Base-by-base conservation (phyloP, 2,329 filamentous ascomycete genomes). In the Gaeumannomyces sp. region DNA sequence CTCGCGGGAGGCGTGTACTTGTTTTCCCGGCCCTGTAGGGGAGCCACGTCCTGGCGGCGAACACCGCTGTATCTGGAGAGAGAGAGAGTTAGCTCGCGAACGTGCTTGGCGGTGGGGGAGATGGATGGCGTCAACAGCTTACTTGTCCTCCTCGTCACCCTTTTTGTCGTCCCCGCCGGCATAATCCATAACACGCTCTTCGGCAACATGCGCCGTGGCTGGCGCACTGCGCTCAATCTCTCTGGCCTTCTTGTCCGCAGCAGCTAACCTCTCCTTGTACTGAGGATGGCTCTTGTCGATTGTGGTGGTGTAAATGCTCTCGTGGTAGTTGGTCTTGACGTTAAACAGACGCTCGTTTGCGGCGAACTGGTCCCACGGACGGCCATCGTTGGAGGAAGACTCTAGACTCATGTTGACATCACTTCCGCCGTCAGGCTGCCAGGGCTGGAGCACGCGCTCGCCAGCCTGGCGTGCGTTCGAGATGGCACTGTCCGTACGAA, bases 131-230 rank as follows among this genome's bases (percentile, higher is more conserved):
- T 25, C 10, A 29, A 35, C 6, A 28, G 27, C 85, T 71, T 83
- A 93, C 87, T 95, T 97, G 73, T 96, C 93, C 78, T 99, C 95
- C 77, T 99, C 95, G 69, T 97, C 92, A 19, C 86, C 89, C 65
- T 85, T 87, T 63, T 88, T 87, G 63, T 89, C 85, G 56, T 85
- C 83, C 13, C 83, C 80, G 16, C 83, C 84, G n/a, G 86, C 80
- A 69, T 80, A 85, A 69, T 89, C 86, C 83, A 86, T 84, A 63
- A 92, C 85, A 72, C 93, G 89, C 79, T 99, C 95, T 77, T 98
- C 95, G 4, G 91, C 91, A 65, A 97, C 85, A 73, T 99, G 95
- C 5, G 89, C 80, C 64, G 95, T 97, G 50, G 85, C 83, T 10
- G 92, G 82, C 25, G 83, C 81, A 68, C 88, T 91, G 60, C 85